phyloP scores from a whole-genome alignment of 306 rosid genomes.

The Purshia tridentata region DNA sequence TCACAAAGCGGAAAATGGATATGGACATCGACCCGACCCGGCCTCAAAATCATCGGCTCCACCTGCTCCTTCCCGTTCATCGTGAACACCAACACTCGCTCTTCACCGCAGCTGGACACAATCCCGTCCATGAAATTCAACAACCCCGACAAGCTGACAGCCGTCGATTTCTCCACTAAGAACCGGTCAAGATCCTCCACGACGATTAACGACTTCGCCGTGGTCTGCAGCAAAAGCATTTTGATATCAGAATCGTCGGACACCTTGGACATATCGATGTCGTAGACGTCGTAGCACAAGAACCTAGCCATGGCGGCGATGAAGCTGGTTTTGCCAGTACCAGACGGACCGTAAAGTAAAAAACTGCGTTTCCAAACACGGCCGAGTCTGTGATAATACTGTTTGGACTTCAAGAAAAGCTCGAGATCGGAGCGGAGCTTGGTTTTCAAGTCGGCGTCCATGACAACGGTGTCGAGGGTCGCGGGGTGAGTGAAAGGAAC shows the following conservation, averaged over 20 bases:
- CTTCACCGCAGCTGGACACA: slow-evolving; percentile 70
- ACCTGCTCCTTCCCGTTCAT: slow-evolving; percentile 53
- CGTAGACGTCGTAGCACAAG: slow-evolving; percentile 74
- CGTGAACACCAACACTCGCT: slow-evolving; percentile 84
- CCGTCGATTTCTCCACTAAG: slow-evolving; percentile 35
- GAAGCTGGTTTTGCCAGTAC: slow-evolving; percentile 85
- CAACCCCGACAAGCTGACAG: slow-evolving; percentile 51
- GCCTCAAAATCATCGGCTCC: slow-evolving; percentile 67
- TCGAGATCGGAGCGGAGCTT: slow-evolving; percentile 77
- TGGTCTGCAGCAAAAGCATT: slow-evolving; percentile 56
- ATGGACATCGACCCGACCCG: slow-evolving; percentile 82
- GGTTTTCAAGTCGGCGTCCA: slow-evolving; percentile 71
- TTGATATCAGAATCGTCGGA: slow-evolving; percentile 59
- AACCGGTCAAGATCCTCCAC: slow-evolving; percentile 79
- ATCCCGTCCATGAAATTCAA: slow-evolving; percentile 91
- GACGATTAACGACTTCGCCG: slow-evolving; percentile 64
- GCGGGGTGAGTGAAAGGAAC: slow-evolving; percentile 78
- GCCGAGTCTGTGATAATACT: slow-evolving; percentile 75
- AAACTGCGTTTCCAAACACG: slow-evolving; percentile 96
- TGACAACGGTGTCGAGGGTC: slow-evolving; percentile 66
- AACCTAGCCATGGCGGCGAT: slow-evolving; percentile 88
- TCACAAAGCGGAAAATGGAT: slow-evolving; percentile 79
- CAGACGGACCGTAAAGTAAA: slow-evolving; percentile 73
- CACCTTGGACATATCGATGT: slow-evolving; percentile 60
- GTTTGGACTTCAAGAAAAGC: slow-evolving; percentile 72